Base-by-base conservation (phyloP, 2,329 filamentous ascomycete species). In the Fusarium circinatum region DNA sequence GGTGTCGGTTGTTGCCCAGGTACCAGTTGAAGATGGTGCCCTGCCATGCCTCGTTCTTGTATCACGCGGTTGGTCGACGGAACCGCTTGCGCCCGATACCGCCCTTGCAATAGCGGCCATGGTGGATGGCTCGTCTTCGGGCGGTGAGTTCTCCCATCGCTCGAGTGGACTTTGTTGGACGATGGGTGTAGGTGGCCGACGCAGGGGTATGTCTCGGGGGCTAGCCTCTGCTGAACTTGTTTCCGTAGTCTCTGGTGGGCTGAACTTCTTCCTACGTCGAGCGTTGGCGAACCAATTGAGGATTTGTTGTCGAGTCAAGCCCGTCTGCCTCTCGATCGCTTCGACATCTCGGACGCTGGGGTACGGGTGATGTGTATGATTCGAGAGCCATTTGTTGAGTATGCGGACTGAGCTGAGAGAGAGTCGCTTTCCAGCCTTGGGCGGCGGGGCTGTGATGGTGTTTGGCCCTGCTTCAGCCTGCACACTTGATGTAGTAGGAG, bases 231-330 rank as follows among this genome's bases (percentile, higher is more conserved):
- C 38, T 1, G 51, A 39, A 3, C 34, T 41, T 3, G 32, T 7
- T 4, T 44, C 39, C 4, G 58, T 45, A 7, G 49, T 34, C 12
- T 62, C 47, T 7, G 39, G 34, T 1, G 38, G 22, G 3, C 36
- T 56, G 1, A 66, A 56, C 84, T 96, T 97, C 74, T 92, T 91
- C 68, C 94, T 88, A 58, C 94, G 89, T 32, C 94, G 89, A 39
- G 94, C 93, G 80, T 97, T 97, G 62, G 94, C 94, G 44, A 97
- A 89, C 94, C 94, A 97, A 79, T 96, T 97, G 10, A 91, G 89
- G 66, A 97, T 94, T 79, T 97, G 94, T 11, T 88, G 92, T 75
- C 92, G 89, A 78, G 89, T 94, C 24, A 97, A 86, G 5, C 94
- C 93, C 0, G 94, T 97, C 74, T 91, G 88, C 51, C 88, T 85